These are phyloP conservation scores for Solanum dulcamara DNA, from an alignment of 257 asterid genomes.

Conservation along the genomic window DNA sequence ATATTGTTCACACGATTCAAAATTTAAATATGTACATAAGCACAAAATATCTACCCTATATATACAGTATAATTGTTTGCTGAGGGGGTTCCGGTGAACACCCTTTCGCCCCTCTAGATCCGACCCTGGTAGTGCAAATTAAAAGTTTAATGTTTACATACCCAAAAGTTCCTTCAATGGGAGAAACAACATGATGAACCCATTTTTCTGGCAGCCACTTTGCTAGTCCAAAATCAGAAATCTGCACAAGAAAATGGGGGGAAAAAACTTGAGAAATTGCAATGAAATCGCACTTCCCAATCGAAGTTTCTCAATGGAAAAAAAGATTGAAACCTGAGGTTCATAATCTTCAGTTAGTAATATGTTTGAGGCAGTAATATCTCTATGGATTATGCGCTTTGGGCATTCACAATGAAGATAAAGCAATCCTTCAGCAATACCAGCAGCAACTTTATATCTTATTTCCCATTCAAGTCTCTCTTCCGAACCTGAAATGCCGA, in stretches of 20 bases:
- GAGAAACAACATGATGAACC: constrained; percentile 84
- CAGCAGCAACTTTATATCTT: constrained; percentile 61
- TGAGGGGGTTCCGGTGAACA: background rate
- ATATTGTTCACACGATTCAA: background rate
- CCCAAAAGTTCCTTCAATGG: constrained; percentile 99
- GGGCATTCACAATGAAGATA: constrained; percentile 77
- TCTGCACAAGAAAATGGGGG: constrained; percentile 29
- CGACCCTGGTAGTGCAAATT: background rate
- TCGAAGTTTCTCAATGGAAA: background rate
- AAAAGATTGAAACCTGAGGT: constrained; percentile 50
- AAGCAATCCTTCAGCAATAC: constrained; percentile 75
- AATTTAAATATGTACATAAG: background rate
- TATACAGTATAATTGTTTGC: background rate
- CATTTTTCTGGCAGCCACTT: constrained; percentile 96
- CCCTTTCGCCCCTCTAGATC: background rate
- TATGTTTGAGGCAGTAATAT: constrained; percentile 90
- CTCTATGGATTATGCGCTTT: constrained; percentile 84
- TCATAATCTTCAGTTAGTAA: constrained; percentile 62
- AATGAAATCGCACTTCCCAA: background rate
- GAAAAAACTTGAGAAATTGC: background rate
- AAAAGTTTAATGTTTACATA: constrained; percentile 10
- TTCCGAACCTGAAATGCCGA: constrained; percentile 28
- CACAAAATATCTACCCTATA: background rate
- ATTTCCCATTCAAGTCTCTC: constrained; percentile 47
- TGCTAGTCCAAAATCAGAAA: constrained; percentile 94